Percentiles rank a stretch among this genome's conserved stretches.
Evolutionary conservation across 1,284 basidiomycete genomes (phyloP).

Genomic region (Caloboletus firmus): DNA sequence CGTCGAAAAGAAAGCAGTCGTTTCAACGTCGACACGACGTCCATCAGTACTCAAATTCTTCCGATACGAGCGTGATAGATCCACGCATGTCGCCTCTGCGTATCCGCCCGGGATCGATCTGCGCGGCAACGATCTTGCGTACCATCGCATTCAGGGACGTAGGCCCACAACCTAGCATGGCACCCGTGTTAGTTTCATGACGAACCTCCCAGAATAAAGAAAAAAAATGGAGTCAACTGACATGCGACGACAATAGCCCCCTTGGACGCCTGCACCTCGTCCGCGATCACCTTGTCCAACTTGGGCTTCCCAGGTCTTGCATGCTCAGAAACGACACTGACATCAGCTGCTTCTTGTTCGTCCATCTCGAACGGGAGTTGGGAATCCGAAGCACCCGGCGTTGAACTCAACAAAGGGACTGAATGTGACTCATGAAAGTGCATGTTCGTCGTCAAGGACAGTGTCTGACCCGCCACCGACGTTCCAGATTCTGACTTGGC

Average conservation of each 20-base stretch:
- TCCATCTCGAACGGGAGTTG: slow-evolving; percentile 53
- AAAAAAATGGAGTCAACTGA: slow-evolving; percentile 38
- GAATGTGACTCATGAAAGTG: neutral
- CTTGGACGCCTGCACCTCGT: slow-evolving; percentile 59
- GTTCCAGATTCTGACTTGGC: slow-evolving; percentile 32
- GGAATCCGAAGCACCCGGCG: neutral
- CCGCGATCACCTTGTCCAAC: slow-evolving; percentile 61
- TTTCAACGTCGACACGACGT: slow-evolving; percentile 6
- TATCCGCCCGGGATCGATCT: slow-evolving; percentile 59
- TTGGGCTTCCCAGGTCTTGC: slow-evolving; percentile 76
- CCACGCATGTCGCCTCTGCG: slow-evolving; percentile 63
- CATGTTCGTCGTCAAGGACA: neutral
- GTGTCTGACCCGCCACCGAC: slow-evolving; percentile 18
- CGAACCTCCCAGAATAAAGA: neutral
- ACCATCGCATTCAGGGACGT: slow-evolving; percentile 70
- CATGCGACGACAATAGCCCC: slow-evolving; percentile 70
- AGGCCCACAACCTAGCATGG: slow-evolving; percentile 66
- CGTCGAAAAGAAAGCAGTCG: neutral
- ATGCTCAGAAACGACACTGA: slow-evolving; percentile 66
- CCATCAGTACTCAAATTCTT: slow-evolving; percentile 63
- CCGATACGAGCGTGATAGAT: slow-evolving; percentile 60
- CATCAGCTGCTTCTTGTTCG: slow-evolving; percentile 65
- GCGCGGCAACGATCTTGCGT: slow-evolving; percentile 63
- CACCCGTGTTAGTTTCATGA: neutral
- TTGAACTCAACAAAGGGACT: slow-evolving; percentile 6